Evolutionary conservation across 495 filamentous ascomycete species (phyloP).

Genomic region (Neurospora terricola): DNA sequence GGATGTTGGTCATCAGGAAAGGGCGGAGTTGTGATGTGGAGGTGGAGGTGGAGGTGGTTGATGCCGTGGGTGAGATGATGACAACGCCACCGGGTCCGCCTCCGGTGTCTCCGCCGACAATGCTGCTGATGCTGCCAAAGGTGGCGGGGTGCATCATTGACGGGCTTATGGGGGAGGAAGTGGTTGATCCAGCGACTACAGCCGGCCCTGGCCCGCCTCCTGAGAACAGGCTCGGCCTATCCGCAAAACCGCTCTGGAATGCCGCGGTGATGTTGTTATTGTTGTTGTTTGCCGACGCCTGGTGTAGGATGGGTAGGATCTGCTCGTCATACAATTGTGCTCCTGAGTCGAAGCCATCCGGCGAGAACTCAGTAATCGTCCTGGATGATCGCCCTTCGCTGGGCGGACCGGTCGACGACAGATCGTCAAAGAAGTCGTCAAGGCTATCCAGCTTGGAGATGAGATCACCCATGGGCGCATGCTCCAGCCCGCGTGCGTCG

Average conservation of each 20-base stretch:
- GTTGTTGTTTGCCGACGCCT: conserved; percentile 42
- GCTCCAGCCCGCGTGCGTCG: conserved; percentile 55
- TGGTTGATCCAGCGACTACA: neutral
- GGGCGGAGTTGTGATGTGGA: neutral
- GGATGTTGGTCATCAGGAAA: conserved; percentile 6
- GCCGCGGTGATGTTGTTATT: conserved; percentile 35
- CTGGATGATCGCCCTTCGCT: conserved; percentile 50
- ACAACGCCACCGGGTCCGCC: conserved; percentile 26
- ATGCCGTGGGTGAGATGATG: neutral
- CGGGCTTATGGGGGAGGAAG: neutral
- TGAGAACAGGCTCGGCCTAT: conserved; percentile 44
- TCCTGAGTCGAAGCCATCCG: conserved; percentile 56
- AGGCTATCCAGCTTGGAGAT: conserved; percentile 85
- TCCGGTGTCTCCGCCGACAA: conserved; percentile 39
- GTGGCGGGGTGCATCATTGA: neutral
- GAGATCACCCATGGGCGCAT: conserved; percentile 61
- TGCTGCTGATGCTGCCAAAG: neutral
- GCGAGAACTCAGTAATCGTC: conserved; percentile 52
- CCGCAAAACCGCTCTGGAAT: conserved; percentile 82
- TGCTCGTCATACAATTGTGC: conserved; percentile 90
- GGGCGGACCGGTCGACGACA: conserved; percentile 39
- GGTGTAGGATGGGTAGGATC: conserved; percentile 80
- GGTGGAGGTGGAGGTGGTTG: conserved; percentile 8
- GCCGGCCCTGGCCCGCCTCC: conserved; percentile 28
- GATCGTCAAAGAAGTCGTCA: conserved; percentile 85